Evolutionary conservation across 2,329 filamentous ascomycete species (phyloP).

Genomic region (Coniochaeta sp.): DNA sequence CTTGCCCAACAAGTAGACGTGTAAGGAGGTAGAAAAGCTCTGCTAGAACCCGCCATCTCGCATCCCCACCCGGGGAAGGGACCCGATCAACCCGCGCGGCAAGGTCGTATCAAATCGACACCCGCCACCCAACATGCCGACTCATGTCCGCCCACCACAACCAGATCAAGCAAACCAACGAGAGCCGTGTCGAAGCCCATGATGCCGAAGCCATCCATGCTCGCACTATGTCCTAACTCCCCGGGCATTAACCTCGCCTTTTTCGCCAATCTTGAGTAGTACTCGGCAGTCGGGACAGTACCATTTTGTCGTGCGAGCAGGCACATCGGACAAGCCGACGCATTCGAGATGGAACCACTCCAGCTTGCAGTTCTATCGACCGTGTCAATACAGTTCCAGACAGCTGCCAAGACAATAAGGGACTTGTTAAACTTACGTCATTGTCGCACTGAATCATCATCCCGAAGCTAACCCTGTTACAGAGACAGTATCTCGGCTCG

Average conservation of each 20-base stretch:
- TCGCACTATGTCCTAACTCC: conserved; percentile 38
- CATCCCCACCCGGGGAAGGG: not conserved
- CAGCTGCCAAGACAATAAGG: not conserved
- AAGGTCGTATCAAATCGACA: not conserved
- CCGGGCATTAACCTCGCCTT: conserved; percentile 54
- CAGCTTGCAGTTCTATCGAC: conserved; percentile 56
- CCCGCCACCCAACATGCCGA: not conserved
- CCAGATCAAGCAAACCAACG: no score
- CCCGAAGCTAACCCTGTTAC: conserved; percentile 73
- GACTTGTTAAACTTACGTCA: conserved; percentile 46
- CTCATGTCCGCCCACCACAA: not conserved
- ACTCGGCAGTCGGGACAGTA: conserved; percentile 73
- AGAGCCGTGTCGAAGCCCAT: not conserved
- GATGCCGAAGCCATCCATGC: not conserved
- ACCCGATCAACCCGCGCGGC: not conserved
- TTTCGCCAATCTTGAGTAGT: conserved; percentile 53
- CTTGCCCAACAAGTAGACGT: not conserved
- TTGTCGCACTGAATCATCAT: conserved; percentile 82
- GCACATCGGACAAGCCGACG: conserved; percentile 60
- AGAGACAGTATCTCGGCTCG: conserved; percentile 70
- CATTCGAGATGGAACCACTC: conserved; percentile 85
- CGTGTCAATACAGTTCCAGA: conserved; percentile 9
- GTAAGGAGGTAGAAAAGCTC: not conserved
- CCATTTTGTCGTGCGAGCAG: conserved; percentile 70
- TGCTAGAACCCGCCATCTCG: not conserved